Conservation (phyloP, 2,329 filamentous ascomycete genomes). For the Xylaria sp. region DNA sequence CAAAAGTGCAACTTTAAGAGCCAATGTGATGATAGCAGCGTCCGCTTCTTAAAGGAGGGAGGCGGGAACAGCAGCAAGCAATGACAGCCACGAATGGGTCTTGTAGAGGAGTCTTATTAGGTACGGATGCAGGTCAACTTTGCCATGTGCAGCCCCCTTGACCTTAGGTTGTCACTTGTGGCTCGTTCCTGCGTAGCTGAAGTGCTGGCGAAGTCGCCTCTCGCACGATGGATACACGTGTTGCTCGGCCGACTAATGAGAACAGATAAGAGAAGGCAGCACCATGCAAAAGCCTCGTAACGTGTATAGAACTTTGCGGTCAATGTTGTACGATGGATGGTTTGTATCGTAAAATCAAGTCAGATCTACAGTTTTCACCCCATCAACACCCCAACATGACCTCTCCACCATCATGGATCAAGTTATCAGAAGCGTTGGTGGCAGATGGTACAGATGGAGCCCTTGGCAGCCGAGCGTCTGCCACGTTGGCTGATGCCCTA, state of each 20-base stretch:
- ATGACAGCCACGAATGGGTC: constrained; percentile 10
- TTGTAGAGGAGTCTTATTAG: constrained; percentile 28
- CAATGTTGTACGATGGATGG: constrained; percentile 17
- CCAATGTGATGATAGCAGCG: constrained; percentile 25
- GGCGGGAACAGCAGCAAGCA: constrained; percentile 5
- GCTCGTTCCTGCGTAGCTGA: constrained; percentile 22
- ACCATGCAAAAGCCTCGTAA: constrained; percentile 27
- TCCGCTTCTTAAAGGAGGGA: constrained; percentile 28
- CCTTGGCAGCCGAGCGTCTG: constrained; percentile 39
- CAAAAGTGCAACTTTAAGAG: constrained; percentile 15
- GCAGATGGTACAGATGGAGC: constrained; percentile 16
- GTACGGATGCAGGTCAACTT: constrained; percentile 39
- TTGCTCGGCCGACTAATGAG: constrained; percentile 20
- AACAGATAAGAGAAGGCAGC: constrained; percentile 19
- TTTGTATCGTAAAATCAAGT: constrained; percentile 18
- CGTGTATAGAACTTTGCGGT: constrained; percentile 17
- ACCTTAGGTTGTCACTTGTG: constrained; percentile 26
- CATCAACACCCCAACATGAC: not conserved
- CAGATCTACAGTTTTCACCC: constrained; percentile 15
- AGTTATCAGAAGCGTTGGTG: constrained; percentile 14
- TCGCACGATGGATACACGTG: constrained; percentile 31
- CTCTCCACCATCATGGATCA: not conserved
- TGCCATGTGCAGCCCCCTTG: constrained; percentile 18
- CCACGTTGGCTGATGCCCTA: constrained; percentile 47
- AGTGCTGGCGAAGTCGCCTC: constrained; percentile 20